Evolutionary conservation across 1,139 yeast genomes (phyloP).

Genomic region (Taphrina deformans): DNA sequence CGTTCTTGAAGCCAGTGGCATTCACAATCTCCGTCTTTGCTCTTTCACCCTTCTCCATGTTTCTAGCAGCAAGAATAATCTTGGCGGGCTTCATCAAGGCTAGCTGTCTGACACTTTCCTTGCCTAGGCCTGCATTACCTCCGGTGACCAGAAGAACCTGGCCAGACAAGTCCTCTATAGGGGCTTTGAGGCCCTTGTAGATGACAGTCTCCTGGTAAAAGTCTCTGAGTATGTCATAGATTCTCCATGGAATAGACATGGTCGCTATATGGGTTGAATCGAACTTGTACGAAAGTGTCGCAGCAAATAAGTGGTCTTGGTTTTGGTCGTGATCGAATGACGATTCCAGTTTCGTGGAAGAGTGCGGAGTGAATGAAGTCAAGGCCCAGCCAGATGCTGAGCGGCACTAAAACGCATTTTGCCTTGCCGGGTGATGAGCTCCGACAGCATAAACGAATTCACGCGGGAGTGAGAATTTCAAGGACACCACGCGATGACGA

Average conservation of each 20-base stretch:
- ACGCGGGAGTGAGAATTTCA: not conserved
- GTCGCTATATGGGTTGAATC: not conserved
- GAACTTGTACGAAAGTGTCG: not conserved
- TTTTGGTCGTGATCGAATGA: too few species aligned
- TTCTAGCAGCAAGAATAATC: slow-evolving; percentile 28
- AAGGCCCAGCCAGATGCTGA: too few species aligned
- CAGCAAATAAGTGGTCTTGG: too few species aligned
- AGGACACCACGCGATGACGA: slow-evolving; percentile 4
- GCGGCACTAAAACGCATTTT: too few species aligned
- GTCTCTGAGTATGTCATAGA: slow-evolving; percentile 22
- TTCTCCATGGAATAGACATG: slow-evolving; percentile 12
- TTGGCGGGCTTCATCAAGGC: slow-evolving; percentile 21
- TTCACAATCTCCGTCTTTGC: slow-evolving; percentile 29
- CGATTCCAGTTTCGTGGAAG: not conserved
- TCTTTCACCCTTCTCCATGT: slow-evolving; percentile 42
- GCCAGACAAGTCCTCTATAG: slow-evolving; percentile 43
- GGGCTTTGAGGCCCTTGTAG: slow-evolving; percentile 23
- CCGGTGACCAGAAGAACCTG: slow-evolving; percentile 42
- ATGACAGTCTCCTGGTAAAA: slow-evolving; percentile 12
- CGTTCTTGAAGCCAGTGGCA: not conserved
- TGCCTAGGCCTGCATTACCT: slow-evolving; percentile 37
- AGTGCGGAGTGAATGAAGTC: too few species aligned
- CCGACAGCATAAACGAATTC: not conserved
- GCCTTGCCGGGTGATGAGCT: too few species aligned
- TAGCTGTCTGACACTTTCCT: slow-evolving; percentile 38